Percentiles rank a stretch among this genome's conserved stretches.
Conservation (phyloP, 2,329 filamentous ascomycete genomes). For the Helminthosporium solani region DNA sequence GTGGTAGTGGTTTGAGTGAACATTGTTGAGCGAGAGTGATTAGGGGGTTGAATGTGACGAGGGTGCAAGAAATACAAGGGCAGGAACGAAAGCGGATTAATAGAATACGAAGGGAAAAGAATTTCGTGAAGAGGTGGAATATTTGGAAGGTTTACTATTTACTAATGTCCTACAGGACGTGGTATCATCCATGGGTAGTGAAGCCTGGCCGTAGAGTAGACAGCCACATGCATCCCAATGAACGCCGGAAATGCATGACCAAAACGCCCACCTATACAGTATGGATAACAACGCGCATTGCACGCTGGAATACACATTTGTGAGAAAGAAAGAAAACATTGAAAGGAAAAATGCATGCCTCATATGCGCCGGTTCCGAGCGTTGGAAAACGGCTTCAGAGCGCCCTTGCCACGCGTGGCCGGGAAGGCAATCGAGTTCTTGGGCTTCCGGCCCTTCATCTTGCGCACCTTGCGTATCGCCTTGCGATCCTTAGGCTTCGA, state of each 20-base stretch:
- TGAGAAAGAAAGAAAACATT: not conserved
- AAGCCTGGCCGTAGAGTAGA: slow-evolving; percentile 12
- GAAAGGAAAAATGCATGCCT: slow-evolving; percentile 8
- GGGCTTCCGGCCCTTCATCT: slow-evolving; percentile 41
- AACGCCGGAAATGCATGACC: slow-evolving; percentile 13
- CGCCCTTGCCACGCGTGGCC: slow-evolving; percentile 33
- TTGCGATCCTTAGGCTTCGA: slow-evolving; percentile 39
- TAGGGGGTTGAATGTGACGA: not conserved
- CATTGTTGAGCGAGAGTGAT: not conserved
- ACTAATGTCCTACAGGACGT: slow-evolving; percentile 13
- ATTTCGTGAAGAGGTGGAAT: no score
- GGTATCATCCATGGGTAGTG: slow-evolving; percentile 28
- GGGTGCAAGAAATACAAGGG: no score
- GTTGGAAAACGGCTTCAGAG: slow-evolving; percentile 35
- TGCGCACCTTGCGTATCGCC: slow-evolving; percentile 28
- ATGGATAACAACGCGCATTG: not conserved
- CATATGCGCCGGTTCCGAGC: slow-evolving; percentile 29
- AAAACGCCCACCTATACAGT: not conserved
- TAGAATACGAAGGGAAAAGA: no score
- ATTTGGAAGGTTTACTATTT: not conserved
- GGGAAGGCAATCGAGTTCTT: slow-evolving; percentile 44
- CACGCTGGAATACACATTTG: not conserved
- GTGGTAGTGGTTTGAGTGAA: no score
- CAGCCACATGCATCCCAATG: slow-evolving; percentile 13
- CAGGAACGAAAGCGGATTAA: no score